Base-by-base conservation (phyloP, 106 monocot species). In the Acorus gramineus region DNA sequence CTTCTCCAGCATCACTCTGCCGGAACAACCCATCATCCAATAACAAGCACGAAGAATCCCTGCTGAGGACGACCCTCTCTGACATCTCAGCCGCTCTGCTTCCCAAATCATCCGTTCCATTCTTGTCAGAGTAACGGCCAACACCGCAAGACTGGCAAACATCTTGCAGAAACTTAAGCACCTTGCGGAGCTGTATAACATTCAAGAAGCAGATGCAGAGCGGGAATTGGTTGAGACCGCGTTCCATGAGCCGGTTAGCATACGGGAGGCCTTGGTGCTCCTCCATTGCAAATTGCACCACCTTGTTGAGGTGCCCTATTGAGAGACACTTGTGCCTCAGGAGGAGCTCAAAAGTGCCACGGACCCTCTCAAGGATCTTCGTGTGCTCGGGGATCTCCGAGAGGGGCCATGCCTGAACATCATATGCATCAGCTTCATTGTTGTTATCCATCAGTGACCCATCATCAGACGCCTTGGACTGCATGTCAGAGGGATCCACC, bases 101-200 rank as follows among this genome's bases (percentile, higher is more conserved):
- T 3, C 61, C 71, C 52, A 71, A 59, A 49, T 44, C 46, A 42
- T 13, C 47, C 5, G 56, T 45, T 60, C 50, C 62, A 56, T 82
- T 85, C 64, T 73, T 84, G 56, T 90, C 84, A 54, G 68, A 46
- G 53, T 74, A 74, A 66, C 74, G 79, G 4, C 73, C 75, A 12
- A 87, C 69, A 3, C 90, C 90, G 65, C 84, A 82, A 54, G 84
- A 77, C 59, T 95, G 90, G 51, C 71, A 82, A 14, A 95, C 71
- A 6, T 95, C 95, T 73, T 90, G 95, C 66, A 95, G 73, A 66
- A 87, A 95, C 46, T 90, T 86, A 50, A 85, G 65, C 9, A 90
- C 62, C 59, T 90, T 82, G 58, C 71, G 76, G 56, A 95, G 90
- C 60, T 84, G 80, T 47, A 71, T 61, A 74, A 73, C 73, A 14